These are phyloP conservation scores for Craspedostauros australis DNA, from an alignment of 108 stramenopile species.

Conservation along the genomic window DNA sequence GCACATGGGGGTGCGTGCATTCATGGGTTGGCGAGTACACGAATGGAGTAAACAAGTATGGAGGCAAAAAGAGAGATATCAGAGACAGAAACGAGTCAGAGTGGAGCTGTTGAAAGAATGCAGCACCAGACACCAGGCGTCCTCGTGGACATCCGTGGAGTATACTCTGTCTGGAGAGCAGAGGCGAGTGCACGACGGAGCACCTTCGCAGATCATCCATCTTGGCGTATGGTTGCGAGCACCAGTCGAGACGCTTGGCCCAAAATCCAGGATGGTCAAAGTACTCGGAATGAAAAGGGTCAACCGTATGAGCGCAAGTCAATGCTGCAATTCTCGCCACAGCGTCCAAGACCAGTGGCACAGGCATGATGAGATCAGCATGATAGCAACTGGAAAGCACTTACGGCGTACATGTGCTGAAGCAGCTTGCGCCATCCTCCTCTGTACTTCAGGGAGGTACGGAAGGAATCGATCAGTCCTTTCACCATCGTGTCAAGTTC, in stretches of 20 bases:
- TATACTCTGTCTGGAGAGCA: no score
- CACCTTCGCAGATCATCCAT: no score
- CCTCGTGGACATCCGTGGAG: no score
- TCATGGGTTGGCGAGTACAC: background rate
- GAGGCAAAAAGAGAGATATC: slow-evolving; percentile 1
- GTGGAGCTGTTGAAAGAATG: no score
- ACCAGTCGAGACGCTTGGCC: no score
- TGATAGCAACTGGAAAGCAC: slow-evolving; percentile 2
- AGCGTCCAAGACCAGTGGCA: no score
- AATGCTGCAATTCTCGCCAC: background rate
- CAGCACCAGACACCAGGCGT: no score
- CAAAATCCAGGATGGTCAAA: background rate
- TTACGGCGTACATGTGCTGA: slow-evolving; percentile 88
- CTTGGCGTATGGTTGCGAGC: no score
- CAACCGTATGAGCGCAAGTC: background rate
- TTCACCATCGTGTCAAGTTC: slow-evolving; percentile 56
- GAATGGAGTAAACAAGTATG: slow-evolving; percentile 1
- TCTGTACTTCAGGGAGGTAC: slow-evolving; percentile 68
- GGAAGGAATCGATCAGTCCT: slow-evolving; percentile 56
- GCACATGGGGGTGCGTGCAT: slow-evolving; percentile 1
- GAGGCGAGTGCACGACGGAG: no score
- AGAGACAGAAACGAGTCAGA: background rate
- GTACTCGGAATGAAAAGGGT: background rate
- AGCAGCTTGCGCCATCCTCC: slow-evolving; percentile 88
- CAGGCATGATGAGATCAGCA: background rate